phyloP scores from a whole-genome alignment of 225 moss, liverwort and hornwort species.

The Straminergon stramineum region DNA sequence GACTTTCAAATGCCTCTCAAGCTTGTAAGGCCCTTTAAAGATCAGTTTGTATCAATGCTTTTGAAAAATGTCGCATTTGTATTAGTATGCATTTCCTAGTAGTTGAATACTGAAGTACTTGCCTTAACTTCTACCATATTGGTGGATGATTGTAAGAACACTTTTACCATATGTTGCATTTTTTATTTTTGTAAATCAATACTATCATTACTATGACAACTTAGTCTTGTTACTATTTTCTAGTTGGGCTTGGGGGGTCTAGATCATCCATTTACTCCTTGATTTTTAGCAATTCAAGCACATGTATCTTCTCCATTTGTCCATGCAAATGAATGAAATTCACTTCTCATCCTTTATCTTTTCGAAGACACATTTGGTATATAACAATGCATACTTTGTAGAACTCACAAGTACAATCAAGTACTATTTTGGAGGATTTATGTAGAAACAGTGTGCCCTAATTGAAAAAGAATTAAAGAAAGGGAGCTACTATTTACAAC shows the following conservation, averaged over 20 bases:
- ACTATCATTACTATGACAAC: accelerated
- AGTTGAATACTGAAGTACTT: accelerated
- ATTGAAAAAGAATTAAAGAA: not conserved
- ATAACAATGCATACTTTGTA: not conserved
- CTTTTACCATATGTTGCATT: not conserved
- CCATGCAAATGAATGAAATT: not conserved
- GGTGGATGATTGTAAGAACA: not conserved
- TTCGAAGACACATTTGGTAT: not conserved
- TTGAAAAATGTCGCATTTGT: no score
- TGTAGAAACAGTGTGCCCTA: accelerated
- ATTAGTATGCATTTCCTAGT: not conserved
- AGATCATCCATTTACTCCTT: not conserved
- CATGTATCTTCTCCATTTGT: not conserved
- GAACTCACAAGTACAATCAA: not conserved
- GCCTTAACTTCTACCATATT: not conserved
- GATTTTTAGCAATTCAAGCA: not conserved
- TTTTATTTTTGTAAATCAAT: not conserved
- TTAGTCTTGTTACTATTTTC: not conserved
- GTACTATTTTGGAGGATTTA: accelerated
- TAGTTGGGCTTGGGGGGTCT: not conserved
- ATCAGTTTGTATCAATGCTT: no score
- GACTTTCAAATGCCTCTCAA: no score
- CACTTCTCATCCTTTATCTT: not conserved
- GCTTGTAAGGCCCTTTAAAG: no score
- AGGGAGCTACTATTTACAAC: accelerated